Base-by-base conservation (phyloP, 176 grass and related monocot genomes). In the Eleusine indica region DNA sequence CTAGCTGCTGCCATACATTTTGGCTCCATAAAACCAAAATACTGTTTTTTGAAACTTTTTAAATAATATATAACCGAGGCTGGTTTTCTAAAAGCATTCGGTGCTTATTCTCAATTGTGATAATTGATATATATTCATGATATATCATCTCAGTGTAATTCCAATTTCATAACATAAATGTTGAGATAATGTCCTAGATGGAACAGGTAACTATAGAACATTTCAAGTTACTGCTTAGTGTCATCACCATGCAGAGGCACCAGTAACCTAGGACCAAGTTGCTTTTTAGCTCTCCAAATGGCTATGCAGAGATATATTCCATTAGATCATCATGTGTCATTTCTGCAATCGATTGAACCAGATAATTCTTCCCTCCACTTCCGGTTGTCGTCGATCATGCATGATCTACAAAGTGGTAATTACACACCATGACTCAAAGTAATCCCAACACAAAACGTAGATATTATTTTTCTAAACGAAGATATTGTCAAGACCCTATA, bases 381-480 rank as follows among this genome's bases (percentile, higher is more conserved):
- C 17, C 0, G 35, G 30, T 68, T 77, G 83, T 77, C 73, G 83
- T 77, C 73, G 65, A 85, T 69, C 38, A 60, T 69, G 25, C 38
- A 58, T 39, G 35, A 66, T 57, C 13, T 64, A 63, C 43, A 7
- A 42, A 66, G 37, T 68, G 61, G 21, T 56, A 29, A 47, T 47
- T 47, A 48, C 61, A 43, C 44, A 40, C 51, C 66, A 71, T 3
- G 37, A 54, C 21, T 0, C 9, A 3, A 63, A 30, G 8, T 65
- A 74, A 42, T 38, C 15, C 47, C 4, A 54, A 39, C n/a, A 30
- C 0, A 29, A 4, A n/a, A 46, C 44, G 10, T 41, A 41, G 7
- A 19, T 30, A 25, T 25, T 25, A 25, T 25, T 25, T 35, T 35
- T 35, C 32, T 35, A 35, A 35, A 35, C 32, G 2, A 35, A 42